phyloP scores from a whole-genome alignment of 129 eudicot genomes.

The Ambrosia artemisiifolia region DNA sequence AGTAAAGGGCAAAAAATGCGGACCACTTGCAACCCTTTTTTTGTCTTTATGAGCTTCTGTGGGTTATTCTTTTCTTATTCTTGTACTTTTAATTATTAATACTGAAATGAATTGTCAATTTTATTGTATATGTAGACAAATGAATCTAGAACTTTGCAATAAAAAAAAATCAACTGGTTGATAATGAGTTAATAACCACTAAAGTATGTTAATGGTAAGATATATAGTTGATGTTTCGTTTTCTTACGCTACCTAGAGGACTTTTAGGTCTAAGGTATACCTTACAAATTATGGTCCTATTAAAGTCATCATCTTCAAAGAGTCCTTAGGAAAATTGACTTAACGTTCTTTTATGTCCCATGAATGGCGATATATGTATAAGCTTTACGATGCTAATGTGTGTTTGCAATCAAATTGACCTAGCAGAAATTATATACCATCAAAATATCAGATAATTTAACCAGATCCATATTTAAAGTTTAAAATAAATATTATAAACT shows the following conservation, averaged over 20 bases:
- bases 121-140: conserved; percentile 15
- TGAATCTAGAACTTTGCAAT: neutral
- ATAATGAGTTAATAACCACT: neutral
- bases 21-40: conserved; percentile 20
- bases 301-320: neutral
- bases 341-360: neutral
- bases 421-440: neutral
- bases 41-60: neutral
- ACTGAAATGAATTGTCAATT: conserved; percentile 8
- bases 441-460: too few relatives aligned
- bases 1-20: conserved; percentile 14
- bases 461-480: too few relatives aligned
- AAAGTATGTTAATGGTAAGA: neutral
- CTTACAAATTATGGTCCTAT: neutral
- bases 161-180: neutral
- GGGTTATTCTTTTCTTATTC: conserved; percentile 18
- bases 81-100: neutral
- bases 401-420: neutral
- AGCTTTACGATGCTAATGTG: neutral
- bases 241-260: conserved; percentile 18
- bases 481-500: too few relatives aligned
- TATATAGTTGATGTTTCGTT: neutral
- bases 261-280: conserved; percentile 3
- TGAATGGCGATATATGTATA: neutral
- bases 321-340: neutral